These are phyloP conservation scores for Thecaphora thlaspeos DNA, from an alignment of 1,284 basidiomycete species.

Conservation along the genomic window DNA sequence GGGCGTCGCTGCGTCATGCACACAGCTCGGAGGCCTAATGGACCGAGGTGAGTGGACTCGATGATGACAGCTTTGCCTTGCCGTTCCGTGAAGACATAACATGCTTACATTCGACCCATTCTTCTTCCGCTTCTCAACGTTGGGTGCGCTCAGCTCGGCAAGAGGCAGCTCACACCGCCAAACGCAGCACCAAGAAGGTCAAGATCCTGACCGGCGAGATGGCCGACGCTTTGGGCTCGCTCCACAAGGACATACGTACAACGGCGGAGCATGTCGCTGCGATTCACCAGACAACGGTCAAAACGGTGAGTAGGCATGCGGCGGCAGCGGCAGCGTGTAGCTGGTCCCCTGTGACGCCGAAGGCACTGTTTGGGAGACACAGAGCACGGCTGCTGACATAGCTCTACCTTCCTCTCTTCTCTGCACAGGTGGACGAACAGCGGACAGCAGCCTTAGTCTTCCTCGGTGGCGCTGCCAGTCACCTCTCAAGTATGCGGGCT, in stretches of 20 bases:
- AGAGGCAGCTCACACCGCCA: slow-evolving; percentile 19
- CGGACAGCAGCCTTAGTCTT: background rate
- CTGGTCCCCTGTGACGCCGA: too few relatives aligned
- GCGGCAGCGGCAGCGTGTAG: too few relatives aligned
- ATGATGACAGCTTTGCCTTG: too few relatives aligned
- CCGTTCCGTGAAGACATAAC: too few relatives aligned
- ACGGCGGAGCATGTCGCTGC: slow-evolving; percentile 6
- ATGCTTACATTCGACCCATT: too few relatives aligned
- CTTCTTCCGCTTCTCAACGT: too few relatives aligned
- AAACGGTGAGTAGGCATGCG: background rate
- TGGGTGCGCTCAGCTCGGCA: slow-evolving; percentile 2
- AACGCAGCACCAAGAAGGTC: slow-evolving; percentile 22
- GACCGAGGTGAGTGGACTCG: background rate
- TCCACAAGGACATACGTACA: slow-evolving; percentile 2
- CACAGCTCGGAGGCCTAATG: background rate
- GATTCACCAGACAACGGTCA: background rate
- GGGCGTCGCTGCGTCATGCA: background rate
- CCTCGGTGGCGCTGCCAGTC: background rate
- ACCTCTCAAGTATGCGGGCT: background rate
- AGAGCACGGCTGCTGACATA: too few relatives aligned
- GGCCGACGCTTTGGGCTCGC: slow-evolving; percentile 17
- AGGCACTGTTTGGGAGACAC: too few relatives aligned
- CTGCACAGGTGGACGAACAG: background rate
- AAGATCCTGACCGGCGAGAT: slow-evolving; percentile 23
- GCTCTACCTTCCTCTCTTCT: background rate